A percentile compares a stretch with the other conserved stretches of the same genome.
These are phyloP conservation scores for Trichosporon sp. DNA, from an alignment of 1,284 basidiomycete species.

Conservation along the genomic window DNA sequence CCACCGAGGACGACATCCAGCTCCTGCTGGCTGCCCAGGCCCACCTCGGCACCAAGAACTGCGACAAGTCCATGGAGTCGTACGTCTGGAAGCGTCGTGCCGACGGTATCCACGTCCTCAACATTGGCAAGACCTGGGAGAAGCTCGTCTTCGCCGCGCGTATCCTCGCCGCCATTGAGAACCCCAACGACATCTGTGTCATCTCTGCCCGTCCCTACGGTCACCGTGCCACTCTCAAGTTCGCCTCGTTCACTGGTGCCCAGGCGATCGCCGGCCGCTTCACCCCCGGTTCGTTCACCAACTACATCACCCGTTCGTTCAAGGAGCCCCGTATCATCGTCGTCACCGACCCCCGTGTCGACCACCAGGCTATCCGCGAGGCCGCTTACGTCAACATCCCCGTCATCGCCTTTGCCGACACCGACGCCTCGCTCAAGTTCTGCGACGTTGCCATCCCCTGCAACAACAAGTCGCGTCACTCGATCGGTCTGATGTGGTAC, in stretches of 20 bases:
- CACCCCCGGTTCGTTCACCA: conserved; percentile 98
- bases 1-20: conserved; percentile 96
- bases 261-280: conserved; percentile 98
- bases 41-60: conserved; percentile 97
- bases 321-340: conserved; percentile 98
- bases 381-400: conserved; percentile 99
- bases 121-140: conserved; percentile 99
- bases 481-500: conserved; percentile 99
- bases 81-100: conserved; percentile 96
- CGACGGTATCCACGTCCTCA: conserved; percentile 94
- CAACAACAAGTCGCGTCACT: conserved; percentile 98
- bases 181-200: conserved; percentile 96
- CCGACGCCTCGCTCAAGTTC: conserved; percentile 93
- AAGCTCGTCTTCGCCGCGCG: conserved; percentile 94
- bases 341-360: conserved; percentile 97
- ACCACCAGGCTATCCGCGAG: conserved; percentile 99
- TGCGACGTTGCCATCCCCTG: conserved; percentile 98
- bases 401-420: conserved; percentile 97
- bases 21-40: conserved; percentile 91
- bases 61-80: conserved; percentile 96
- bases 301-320: conserved; percentile 99
- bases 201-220: conserved; percentile 98
- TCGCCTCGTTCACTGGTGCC: conserved; percentile 94
- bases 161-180: conserved; percentile 91
- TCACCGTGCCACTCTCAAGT: conserved; percentile 98